Evolutionary conservation across 2,329 filamentous ascomycete species (phyloP), one percentile per base, ranked within the genome.

Genomic region (Eutypa lata): DNA sequence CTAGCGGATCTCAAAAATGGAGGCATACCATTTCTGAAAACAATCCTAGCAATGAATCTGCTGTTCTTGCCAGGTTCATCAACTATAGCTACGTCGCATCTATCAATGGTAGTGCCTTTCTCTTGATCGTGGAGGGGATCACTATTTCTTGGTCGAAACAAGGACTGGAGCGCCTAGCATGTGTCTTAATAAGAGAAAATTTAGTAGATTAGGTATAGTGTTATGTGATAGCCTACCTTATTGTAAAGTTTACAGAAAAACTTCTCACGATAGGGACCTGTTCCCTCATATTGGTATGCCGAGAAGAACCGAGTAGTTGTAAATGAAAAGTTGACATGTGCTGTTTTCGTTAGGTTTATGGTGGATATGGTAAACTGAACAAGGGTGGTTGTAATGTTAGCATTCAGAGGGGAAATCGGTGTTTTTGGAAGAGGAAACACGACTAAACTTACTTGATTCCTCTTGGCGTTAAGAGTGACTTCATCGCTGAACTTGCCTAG

Each of bases 401-500:
- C 10, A 31, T 31, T 31, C 6, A 31, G 10, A 10, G 26, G 26
- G 44, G 28, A 19, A n/a, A 28, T 26, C 24, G 18, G 13, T 40
- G 18, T 14, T 21, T n/a, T 45, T 14, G 26, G 16, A 28, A 47
- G 31, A 24, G 10, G 67, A 43, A 51, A 48, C 52, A 54, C 33
- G 57, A 54, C 24, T 33, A 21, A 7, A 58, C 68, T 50, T 70
- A 88, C 88, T 67, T 81, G 83, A 62, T 90, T 86, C 57, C 79
- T 82, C 61, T 81, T 79, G 33, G 87, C 87, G 68, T 92, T 89
- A 40, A 93, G 77, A 24, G 84, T 88, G 19, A 93, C 88, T 45
- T 87, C 83, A 61, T 93, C 89, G 67, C 86, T 89, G 73, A 93
- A 92, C 69, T 90, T 91, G 64, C 83, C 82, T 24, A 93, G 78